Conservation (phyloP, 2,329 filamentous ascomycete genomes). For the Thelonectria discophora region DNA sequence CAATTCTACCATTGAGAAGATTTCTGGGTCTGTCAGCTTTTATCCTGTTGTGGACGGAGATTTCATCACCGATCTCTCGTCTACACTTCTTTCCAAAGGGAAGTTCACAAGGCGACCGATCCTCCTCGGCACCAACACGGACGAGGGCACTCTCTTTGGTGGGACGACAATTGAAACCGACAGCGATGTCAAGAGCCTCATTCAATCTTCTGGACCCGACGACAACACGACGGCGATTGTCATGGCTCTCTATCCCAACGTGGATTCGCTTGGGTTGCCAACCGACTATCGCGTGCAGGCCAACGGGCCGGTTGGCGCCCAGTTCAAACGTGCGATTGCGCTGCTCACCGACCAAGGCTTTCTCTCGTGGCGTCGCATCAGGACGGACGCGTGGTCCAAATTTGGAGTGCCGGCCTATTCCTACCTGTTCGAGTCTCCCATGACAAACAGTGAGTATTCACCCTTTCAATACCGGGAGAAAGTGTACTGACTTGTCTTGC, state of each 20-base stretch:
- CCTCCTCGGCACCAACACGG: constrained; percentile 69
- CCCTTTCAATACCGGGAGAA: not conserved
- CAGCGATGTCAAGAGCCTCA: constrained; percentile 19
- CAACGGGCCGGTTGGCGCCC: constrained; percentile 31
- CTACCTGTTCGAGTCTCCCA: constrained; percentile 56
- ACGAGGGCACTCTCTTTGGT: constrained; percentile 69
- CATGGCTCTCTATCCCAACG: constrained; percentile 34
- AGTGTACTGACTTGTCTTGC: not conserved
- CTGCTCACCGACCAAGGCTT: constrained; percentile 63
- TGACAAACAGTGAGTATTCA: constrained; percentile 22
- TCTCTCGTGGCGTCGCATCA: constrained; percentile 62
- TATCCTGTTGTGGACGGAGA: constrained; percentile 47
- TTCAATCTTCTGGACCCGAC: constrained; percentile 20
- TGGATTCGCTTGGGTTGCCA: constrained; percentile 34
- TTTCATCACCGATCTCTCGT: constrained; percentile 53
- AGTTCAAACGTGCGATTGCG: constrained; percentile 65
- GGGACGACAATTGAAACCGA: constrained; percentile 50
- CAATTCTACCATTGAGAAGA: constrained; percentile 28
- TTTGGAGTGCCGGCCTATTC: constrained; percentile 62
- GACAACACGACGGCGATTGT: constrained; percentile 24
- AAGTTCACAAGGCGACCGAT: constrained; percentile 71
- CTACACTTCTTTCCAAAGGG: constrained; percentile 63
- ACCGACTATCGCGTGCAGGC: constrained; percentile 25
- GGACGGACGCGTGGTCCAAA: constrained; percentile 61
- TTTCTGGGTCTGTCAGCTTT: constrained; percentile 25